These are phyloP conservation scores for Penicillium bialowiezense DNA, from an alignment of 495 filamentous ascomycete genomes.

Conservation along the genomic window DNA sequence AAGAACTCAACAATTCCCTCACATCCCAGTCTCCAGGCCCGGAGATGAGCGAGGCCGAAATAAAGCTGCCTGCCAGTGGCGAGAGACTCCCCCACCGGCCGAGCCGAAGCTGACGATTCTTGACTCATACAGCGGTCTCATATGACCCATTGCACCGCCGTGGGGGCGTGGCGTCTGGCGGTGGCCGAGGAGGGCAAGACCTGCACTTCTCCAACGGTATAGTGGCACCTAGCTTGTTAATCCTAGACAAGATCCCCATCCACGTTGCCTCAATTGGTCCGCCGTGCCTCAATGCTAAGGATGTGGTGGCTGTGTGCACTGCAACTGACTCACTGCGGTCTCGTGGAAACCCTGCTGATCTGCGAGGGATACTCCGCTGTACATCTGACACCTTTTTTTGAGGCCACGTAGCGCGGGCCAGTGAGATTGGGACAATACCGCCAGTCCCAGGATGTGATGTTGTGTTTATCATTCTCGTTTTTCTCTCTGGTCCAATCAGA, in stretches of 20 bases:
- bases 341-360: neutral
- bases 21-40: no score
- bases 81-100: conserved; percentile 4
- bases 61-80: conserved; percentile 18
- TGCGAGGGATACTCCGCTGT: neutral
- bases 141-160: neutral
- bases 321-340: neutral
- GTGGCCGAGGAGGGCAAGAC: conserved; percentile 1
- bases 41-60: neutral
- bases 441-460: no score
- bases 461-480: no score
- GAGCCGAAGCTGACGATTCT: conserved; percentile 1
- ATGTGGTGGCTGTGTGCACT: neutral
- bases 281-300: neutral
- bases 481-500: no score
- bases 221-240: neutral
- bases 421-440: neutral
- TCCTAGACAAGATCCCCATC: neutral
- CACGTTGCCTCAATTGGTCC: neutral
- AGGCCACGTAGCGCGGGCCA: neutral
- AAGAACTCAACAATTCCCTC: no score
- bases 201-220: neutral
- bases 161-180: conserved; percentile 17
- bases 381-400: no score
- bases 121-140: no score